Conservation (phyloP, 1,139 yeast genomes). For the Blastobotrys aristatus region DNA sequence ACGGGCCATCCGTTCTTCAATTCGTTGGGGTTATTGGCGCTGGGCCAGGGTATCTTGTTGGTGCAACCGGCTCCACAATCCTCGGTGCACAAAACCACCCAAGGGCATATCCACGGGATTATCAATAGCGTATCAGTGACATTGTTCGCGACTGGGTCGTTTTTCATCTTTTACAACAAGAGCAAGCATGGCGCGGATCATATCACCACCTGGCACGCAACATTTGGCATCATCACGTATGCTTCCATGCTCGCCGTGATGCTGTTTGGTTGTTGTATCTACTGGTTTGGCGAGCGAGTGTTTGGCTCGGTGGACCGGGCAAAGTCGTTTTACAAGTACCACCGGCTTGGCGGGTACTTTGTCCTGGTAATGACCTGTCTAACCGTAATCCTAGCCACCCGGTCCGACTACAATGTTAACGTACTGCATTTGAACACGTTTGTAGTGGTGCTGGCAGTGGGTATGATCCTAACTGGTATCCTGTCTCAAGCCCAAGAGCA, state of each 20-base stretch:
- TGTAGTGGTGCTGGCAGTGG: slow-evolving; percentile 20
- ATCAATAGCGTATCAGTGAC: slow-evolving; percentile 23
- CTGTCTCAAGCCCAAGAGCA: slow-evolving; percentile 15
- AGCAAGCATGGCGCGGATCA: slow-evolving; percentile 25
- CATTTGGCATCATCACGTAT: slow-evolving; percentile 28
- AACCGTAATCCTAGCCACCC: slow-evolving; percentile 27
- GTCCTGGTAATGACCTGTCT: slow-evolving; percentile 20
- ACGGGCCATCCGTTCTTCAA: slow-evolving; percentile 27
- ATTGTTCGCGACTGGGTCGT: slow-evolving; percentile 22
- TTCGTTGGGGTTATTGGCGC: slow-evolving; percentile 20
- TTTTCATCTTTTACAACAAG: slow-evolving; percentile 28
- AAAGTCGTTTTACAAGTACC: slow-evolving; percentile 31
- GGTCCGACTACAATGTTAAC: slow-evolving; percentile 27
- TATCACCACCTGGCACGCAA: slow-evolving; percentile 31
- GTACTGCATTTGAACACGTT: slow-evolving; percentile 23
- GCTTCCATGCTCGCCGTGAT: slow-evolving; percentile 19
- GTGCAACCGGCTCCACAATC: slow-evolving; percentile 26
- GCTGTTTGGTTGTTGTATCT: slow-evolving; percentile 26
- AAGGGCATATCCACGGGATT: slow-evolving; percentile 30
- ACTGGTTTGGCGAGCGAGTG: slow-evolving; percentile 26
- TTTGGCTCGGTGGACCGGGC: slow-evolving; percentile 29
- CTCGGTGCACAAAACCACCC: slow-evolving; percentile 24
- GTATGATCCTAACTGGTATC: slow-evolving; percentile 18
- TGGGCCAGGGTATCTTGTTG: slow-evolving; percentile 24
- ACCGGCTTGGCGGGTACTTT: slow-evolving; percentile 30